Evolutionary conservation across 2,329 filamentous ascomycete genomes (phyloP), one percentile per base, ranked within the genome.

Genomic region (Calycina herbarum): DNA sequence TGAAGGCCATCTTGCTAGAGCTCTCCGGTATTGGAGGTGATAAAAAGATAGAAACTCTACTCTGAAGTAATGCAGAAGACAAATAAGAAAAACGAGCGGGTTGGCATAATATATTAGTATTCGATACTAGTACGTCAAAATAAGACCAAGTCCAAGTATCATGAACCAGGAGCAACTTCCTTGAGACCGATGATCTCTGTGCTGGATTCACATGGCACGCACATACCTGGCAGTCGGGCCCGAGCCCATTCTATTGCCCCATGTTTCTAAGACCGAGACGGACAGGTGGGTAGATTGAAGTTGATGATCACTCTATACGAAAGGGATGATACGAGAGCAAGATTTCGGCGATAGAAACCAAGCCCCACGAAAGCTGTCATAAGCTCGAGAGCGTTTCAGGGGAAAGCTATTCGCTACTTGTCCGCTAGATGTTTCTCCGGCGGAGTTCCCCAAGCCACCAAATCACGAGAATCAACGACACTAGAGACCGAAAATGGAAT

Each of bases 1-100:
- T 83, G 75, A 83, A 85, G 62, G 80, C 79, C 76, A 83, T 78
- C 74, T 81, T 69, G 56, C 48, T 57, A 59, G 48, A 31, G 31
- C 31, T 64, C 40, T 70, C 64, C 33, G 66, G 63, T 70, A 72
- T 73, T 40, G 65, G 67, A 7, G 33, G 31, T 15, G 56, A 35
- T 57, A 57, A 62, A 54, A 57, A 54, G 48, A 54, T 54, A 27
- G n/a, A 54, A 54, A 27, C 6, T 54, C 48, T 24, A 54, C 48
- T 24, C 48, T 54, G 48, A 54, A 54, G 20, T 24, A 7, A 54
- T 54, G 24, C 48, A 54, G 48, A 54, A 27, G 3, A 51, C 8
- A 27, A 27, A 54, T 4, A 24, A 24, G 27, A 27, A 13, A 33
- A 20, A 31, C 27, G 63, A 40, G 63, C 57, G 57, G 42, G 29